phyloP scores from a whole-genome alignment of 352 stramenopile species.

The Pythium pyrilobum region DNA sequence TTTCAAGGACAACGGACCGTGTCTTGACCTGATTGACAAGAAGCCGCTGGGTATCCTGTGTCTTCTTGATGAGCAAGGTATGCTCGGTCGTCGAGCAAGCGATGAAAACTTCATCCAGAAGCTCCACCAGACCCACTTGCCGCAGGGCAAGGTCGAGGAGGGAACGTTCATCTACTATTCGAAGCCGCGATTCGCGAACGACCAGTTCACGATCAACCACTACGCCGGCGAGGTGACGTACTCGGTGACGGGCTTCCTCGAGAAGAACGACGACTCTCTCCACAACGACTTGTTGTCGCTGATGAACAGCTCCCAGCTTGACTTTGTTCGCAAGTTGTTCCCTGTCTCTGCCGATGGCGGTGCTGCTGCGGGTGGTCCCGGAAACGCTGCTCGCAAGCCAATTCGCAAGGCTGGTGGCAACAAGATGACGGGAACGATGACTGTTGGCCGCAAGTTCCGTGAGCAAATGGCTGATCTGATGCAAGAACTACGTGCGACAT shows the following conservation, averaged over 20 bases:
- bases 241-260: conserved; percentile 93
- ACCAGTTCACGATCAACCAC: conserved; percentile 96
- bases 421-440: conserved; percentile 90
- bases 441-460: conserved; percentile 87
- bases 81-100: conserved; percentile 86
- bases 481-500: conserved; percentile 74
- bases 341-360: conserved; percentile 32
- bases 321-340: conserved; percentile 78
- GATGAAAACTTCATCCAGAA: conserved; percentile 92
- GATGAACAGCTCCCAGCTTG: conserved; percentile 81
- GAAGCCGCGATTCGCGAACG: conserved; percentile 81
- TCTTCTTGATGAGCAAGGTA: conserved; percentile 95
- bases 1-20: conserved; percentile 93
- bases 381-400: conserved; percentile 52
- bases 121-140: conserved; percentile 84
- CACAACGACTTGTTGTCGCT: conserved; percentile 87
- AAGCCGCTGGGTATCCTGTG: conserved; percentile 90
- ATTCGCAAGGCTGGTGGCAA: conserved; percentile 67
- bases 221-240: conserved; percentile 97
- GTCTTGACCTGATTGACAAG: conserved; percentile 91
- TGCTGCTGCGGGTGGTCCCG: conserved; percentile 20
- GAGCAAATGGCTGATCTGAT: conserved; percentile 88
- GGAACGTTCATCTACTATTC: conserved; percentile 79
- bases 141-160: conserved; percentile 73
- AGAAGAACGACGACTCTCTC: conserved; percentile 98